These are phyloP conservation scores for Arthroderma sp. DNA, from an alignment of 2,329 filamentous ascomycete species.

Conservation along the genomic window DNA sequence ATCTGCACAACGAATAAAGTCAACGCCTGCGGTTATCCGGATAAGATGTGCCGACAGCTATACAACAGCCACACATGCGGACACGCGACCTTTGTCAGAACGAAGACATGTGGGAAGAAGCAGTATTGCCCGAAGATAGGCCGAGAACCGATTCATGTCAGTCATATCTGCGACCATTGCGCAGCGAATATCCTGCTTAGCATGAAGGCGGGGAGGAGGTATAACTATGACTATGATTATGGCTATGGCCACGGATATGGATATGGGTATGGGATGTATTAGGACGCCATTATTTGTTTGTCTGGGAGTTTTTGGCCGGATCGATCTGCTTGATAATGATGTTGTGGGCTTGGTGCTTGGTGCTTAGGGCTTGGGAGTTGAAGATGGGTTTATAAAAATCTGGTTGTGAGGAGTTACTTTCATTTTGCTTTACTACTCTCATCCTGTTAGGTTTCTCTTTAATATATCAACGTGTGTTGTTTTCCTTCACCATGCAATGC, in stretches of 20 bases:
- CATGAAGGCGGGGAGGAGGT: slow-evolving; percentile 3
- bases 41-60: slow-evolving; percentile 9
- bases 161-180: slow-evolving; percentile 10
- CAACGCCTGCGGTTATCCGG: no score
- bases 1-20: no score
- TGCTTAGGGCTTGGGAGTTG: no score
- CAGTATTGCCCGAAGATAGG: slow-evolving; percentile 9
- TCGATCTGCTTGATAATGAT: neutral
- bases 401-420: no score
- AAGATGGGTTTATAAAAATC: no score
- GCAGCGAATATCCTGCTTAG: slow-evolving; percentile 8
- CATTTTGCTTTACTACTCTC: no score
- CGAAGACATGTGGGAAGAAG: slow-evolving; percentile 11
- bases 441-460: no score
- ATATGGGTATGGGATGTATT: neutral
- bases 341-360: no score
- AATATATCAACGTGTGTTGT: no score
- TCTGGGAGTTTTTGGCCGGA: neutral
- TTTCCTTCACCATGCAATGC: no score
- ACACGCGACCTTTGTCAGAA: slow-evolving; percentile 8
- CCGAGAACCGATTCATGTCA: neutral
- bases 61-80: slow-evolving; percentile 10
- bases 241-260: no score
- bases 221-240: neutral
- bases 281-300: neutral